Percentiles rank a stretch among this genome's conserved stretches.
These are phyloP conservation scores for Mycena rosella DNA, from an alignment of 768 basidiomycete genomes.

Conservation along the genomic window DNA sequence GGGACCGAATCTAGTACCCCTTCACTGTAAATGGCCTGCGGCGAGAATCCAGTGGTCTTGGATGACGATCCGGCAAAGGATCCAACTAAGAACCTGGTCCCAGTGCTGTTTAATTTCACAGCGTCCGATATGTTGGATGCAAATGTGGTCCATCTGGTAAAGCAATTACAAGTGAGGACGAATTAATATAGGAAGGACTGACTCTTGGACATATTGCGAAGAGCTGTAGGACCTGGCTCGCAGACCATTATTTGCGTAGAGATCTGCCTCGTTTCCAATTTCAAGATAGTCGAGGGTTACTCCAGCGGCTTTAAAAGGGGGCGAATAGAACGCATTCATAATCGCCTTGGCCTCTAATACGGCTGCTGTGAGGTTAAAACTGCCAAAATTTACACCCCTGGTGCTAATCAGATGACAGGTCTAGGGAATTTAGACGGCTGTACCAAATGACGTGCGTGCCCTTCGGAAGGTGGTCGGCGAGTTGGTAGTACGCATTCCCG, in stretches of 20 bases:
- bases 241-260: conserved; percentile 61
- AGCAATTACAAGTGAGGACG: background rate
- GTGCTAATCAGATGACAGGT: background rate
- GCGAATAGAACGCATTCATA: conserved; percentile 58
- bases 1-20: conserved; percentile 64
- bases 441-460: conserved; percentile 70
- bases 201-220: conserved; percentile 64
- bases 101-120: conserved; percentile 47
- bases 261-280: conserved; percentile 72
- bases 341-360: conserved; percentile 63
- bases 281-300: conserved; percentile 68
- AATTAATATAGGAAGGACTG: conserved; percentile 35
- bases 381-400: conserved; percentile 71
- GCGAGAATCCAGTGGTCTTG: conserved; percentile 66
- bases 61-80: conserved; percentile 67
- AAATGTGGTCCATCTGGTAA: conserved; percentile 63
- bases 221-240: conserved; percentile 54
- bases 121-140: conserved; percentile 61
- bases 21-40: conserved; percentile 67
- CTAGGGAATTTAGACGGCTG: background rate
- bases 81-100: conserved; percentile 60
- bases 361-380: conserved; percentile 62
- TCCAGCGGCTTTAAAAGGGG: conserved; percentile 51
- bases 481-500: conserved; percentile 67
- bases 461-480: conserved; percentile 65